These are phyloP conservation scores for Daldinia concentrica DNA, from an alignment of 495 filamentous ascomycete species.

Conservation along the genomic window DNA sequence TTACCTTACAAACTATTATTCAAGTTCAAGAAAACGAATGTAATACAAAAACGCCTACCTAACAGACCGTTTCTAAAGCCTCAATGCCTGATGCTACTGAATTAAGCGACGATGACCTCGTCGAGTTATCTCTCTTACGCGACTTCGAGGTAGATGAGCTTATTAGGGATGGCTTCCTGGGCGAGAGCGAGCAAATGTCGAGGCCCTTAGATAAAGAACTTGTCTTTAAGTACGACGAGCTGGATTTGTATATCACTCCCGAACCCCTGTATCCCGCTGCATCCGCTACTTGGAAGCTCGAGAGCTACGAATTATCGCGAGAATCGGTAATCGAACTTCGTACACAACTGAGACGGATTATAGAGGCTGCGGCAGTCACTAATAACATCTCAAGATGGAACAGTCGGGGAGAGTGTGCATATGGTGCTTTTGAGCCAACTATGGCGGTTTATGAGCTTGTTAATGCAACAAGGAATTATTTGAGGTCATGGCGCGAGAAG, in stretches of 20 bases:
- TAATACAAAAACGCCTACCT: not conserved
- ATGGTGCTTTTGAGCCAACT: slow-evolving; percentile 31
- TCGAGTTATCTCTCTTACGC: slow-evolving; percentile 42
- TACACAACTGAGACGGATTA: slow-evolving; percentile 15
- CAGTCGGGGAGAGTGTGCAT: slow-evolving; percentile 18
- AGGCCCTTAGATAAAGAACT: slow-evolving; percentile 33
- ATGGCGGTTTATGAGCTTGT: slow-evolving; percentile 36
- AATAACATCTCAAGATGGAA: slow-evolving; percentile 39
- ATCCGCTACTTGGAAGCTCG: slow-evolving; percentile 33
- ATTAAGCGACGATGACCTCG: slow-evolving; percentile 38
- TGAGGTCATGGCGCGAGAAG: slow-evolving; percentile 25
- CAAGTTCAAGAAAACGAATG: not conserved
- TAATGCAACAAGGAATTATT: slow-evolving; percentile 16
- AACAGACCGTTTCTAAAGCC: not conserved
- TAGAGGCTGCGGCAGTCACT: slow-evolving; percentile 13
- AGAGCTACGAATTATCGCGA: slow-evolving; percentile 39
- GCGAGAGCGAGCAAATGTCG: slow-evolving; percentile 16
- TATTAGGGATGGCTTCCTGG: slow-evolving; percentile 29
- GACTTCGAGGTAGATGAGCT: slow-evolving; percentile 43
- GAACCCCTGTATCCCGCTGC: slow-evolving; percentile 39
- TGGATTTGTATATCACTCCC: slow-evolving; percentile 34
- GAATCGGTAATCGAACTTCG: slow-evolving; percentile 41
- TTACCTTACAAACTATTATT: not conserved
- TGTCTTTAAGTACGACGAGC: slow-evolving; percentile 34
- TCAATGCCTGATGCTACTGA: slow-evolving; percentile 14